These are phyloP conservation scores for Phanerodontia chrysosporium DNA, from an alignment of 768 basidiomycete genomes.

Conservation along the genomic window DNA sequence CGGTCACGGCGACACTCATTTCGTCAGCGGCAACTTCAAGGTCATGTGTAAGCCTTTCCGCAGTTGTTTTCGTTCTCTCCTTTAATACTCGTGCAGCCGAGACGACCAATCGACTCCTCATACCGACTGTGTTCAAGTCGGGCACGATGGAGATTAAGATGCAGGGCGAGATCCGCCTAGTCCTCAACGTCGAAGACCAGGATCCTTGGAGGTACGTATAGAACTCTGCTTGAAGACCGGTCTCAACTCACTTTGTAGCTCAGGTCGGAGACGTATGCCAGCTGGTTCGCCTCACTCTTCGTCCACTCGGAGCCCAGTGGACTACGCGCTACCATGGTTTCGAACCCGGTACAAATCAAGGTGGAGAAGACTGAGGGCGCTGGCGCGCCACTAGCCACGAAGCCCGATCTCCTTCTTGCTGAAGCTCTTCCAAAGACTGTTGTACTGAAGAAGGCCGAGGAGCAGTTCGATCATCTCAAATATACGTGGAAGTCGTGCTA, in stretches of 20 bases:
- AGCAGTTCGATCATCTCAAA: conserved; percentile 24
- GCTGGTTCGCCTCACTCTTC: conserved; percentile 20
- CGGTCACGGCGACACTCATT: conserved; percentile 9
- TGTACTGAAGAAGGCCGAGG: conserved; percentile 18
- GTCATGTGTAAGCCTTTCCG: conserved; percentile 1
- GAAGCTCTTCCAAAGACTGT: conserved; percentile 18
- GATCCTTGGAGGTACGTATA: conserved; percentile 13
- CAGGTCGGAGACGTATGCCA: conserved; percentile 20
- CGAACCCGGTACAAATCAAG: not conserved
- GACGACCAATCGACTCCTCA: conserved; percentile 24
- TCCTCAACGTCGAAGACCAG: conserved; percentile 8
- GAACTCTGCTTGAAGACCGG: too few relatives aligned
- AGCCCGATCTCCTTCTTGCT: conserved; percentile 17
- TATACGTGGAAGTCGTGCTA: conserved; percentile 25
- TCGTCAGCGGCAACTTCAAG: conserved; percentile 2
- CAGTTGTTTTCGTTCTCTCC: not conserved
- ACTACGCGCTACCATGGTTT: conserved; percentile 11
- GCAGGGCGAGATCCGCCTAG: conserved; percentile 20
- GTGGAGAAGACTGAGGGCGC: not conserved
- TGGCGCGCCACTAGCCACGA: conserved; percentile 6
- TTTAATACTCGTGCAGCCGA: not conserved
- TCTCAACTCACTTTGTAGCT: too few relatives aligned
- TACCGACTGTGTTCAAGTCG: conserved; percentile 22
- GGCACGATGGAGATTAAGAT: conserved; percentile 23
- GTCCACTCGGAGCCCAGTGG: conserved; percentile 18